A percentile compares a stretch with the other conserved stretches of the same genome.
phyloP scores from a whole-genome alignment of 768 basidiomycete species.

The Lentinula sp. region DNA sequence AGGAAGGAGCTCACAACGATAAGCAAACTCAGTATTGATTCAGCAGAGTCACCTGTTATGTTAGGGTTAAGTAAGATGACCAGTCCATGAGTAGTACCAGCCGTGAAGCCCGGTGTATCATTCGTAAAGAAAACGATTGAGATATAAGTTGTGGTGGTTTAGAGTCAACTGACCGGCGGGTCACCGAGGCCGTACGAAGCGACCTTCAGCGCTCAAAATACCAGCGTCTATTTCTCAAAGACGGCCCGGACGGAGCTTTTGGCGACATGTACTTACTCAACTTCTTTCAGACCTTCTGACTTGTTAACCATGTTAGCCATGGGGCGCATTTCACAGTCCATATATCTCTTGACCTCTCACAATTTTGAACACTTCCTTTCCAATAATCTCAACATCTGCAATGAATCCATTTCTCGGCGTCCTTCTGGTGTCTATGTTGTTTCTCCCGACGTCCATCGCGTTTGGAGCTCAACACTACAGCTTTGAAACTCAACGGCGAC shows the following conservation, averaged over 20 bases:
- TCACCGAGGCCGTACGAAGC: too few relatives aligned
- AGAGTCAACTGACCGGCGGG: too few relatives aligned
- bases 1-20: background rate
- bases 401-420: background rate
- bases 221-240: too few relatives aligned
- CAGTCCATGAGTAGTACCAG: too few relatives aligned
- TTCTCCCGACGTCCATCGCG: background rate
- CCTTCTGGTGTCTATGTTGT: background rate
- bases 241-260: too few relatives aligned
- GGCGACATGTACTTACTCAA: too few relatives aligned
- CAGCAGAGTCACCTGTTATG: background rate
- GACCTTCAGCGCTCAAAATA: too few relatives aligned
- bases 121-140: too few relatives aligned
- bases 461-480: constrained; percentile 3
- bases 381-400: background rate
- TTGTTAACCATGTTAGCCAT: background rate
- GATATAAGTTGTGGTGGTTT: too few relatives aligned
- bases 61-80: too few relatives aligned
- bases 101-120: too few relatives aligned
- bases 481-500: background rate
- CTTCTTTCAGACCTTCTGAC: background rate
- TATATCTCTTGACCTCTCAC: background rate
- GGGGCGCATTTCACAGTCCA: background rate
- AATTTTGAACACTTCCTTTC: background rate
- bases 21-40: background rate